phyloP scores from a whole-genome alignment of 495 filamentous ascomycete genomes.

The Podospora didyma region DNA sequence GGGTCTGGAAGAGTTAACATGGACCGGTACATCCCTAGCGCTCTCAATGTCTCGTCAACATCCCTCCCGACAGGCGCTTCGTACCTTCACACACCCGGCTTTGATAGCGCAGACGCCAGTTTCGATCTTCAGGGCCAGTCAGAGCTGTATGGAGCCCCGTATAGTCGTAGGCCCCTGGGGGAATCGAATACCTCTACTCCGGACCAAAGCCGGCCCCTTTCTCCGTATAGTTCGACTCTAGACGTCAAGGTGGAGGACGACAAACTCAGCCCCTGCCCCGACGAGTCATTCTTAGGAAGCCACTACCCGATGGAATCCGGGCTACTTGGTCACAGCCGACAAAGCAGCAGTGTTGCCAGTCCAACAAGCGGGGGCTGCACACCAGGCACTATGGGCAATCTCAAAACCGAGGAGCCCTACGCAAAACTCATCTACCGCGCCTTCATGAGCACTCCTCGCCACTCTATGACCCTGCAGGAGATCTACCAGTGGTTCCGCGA shows the following conservation, averaged over 20 bases:
- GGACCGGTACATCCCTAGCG: not conserved
- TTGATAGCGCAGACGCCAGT: slow-evolving; percentile 7
- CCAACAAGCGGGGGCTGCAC: not conserved
- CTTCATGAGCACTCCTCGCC: slow-evolving; percentile 56
- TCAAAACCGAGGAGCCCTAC: slow-evolving; percentile 63
- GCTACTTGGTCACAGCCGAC: slow-evolving; percentile 1
- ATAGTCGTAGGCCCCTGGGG: slow-evolving; percentile 2
- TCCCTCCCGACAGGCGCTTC: slow-evolving; percentile 8
- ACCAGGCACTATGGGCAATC: slow-evolving; percentile 3
- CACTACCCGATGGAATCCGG: not conserved
- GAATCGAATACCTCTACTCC: slow-evolving; percentile 4
- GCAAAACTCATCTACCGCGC: slow-evolving; percentile 77
- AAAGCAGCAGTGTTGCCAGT: slow-evolving; percentile 7
- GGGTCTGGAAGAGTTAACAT: not conserved
- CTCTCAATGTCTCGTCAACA: slow-evolving; percentile 3
- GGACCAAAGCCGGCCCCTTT: slow-evolving; percentile 11
- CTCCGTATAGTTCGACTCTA: slow-evolving; percentile 21
- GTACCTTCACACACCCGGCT: slow-evolving; percentile 5
- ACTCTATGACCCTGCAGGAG: slow-evolving; percentile 74
- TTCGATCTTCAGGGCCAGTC: slow-evolving; percentile 12
- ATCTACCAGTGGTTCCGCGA: slow-evolving; percentile 88
- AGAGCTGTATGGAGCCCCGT: slow-evolving; percentile 11
- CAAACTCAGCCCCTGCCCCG: slow-evolving; percentile 5
- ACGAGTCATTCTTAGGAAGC: slow-evolving; percentile 1
- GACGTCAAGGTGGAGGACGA: slow-evolving; percentile 10